Conservation (phyloP, 495 filamentous ascomycete genomes). For the Daldinia caldariorum region DNA sequence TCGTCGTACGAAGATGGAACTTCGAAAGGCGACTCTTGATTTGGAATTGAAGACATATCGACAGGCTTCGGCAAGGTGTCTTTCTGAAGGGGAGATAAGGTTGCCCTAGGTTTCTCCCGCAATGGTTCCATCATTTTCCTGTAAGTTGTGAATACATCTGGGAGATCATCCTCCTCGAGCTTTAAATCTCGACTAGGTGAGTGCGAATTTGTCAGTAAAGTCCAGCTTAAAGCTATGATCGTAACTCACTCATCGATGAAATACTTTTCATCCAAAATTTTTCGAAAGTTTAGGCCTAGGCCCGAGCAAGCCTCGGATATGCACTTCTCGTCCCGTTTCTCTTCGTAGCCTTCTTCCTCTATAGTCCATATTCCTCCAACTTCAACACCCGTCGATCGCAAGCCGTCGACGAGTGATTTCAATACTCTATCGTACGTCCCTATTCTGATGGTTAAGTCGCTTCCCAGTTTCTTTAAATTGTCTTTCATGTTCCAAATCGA, state of each 20-base stretch:
- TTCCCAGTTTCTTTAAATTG: conserved; percentile 62
- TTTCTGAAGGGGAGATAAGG: conserved; percentile 56
- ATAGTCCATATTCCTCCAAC: conserved; percentile 76
- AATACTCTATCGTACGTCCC: conserved; percentile 66
- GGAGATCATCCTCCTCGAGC: conserved; percentile 61
- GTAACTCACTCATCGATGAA: conserved; percentile 73
- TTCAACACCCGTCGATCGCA: conserved; percentile 51
- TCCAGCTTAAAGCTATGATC: neutral
- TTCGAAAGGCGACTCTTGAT: conserved; percentile 65
- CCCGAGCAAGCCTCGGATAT: conserved; percentile 59
- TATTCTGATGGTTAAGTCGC: conserved; percentile 70
- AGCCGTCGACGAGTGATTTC: conserved; percentile 58
- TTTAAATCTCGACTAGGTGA: conserved; percentile 65
- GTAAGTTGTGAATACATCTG: conserved; percentile 74
- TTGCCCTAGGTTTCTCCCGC: conserved; percentile 63
- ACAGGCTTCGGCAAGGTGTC: conserved; percentile 64
- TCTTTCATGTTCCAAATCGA: conserved; percentile 73
- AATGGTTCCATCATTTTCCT: conserved; percentile 73
- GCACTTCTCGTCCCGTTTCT: conserved; percentile 66
- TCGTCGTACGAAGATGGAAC: conserved; percentile 63
- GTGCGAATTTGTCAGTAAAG: conserved; percentile 1
- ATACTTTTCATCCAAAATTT: conserved; percentile 77
- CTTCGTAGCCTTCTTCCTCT: conserved; percentile 70
- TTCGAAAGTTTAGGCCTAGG: conserved; percentile 63
- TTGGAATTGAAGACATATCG: conserved; percentile 55